Evolutionary conservation across 169 alveolate species (phyloP), one percentile per base, ranked within the genome.

Genomic region (Babesia ovis): DNA sequence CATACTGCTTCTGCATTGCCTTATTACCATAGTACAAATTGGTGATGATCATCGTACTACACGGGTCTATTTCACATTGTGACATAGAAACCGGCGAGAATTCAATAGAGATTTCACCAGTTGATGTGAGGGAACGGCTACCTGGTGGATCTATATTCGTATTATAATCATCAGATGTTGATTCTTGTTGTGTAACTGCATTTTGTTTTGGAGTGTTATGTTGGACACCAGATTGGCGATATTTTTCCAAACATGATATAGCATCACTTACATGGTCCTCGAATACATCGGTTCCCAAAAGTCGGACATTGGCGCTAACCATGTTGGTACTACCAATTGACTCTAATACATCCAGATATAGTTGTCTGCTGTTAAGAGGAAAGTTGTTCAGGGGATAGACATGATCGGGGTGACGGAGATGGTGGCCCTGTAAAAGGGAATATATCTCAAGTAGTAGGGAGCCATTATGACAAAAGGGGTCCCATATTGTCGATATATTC

Each of bases 401-500:
- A 20, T 66, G 54, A 4, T 50, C 66, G 4, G 34, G 31, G 20
- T 75, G 25, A 20, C 88, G 31, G 4, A 42, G 27, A 8, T 51
- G 66, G 31, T 43, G 67, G 34, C 76, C 84, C 32, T 32, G 14
- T 25, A 80, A 41, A 2, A 59, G 42, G 16, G 84, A 70, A 55
- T 43, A 31, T 16, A 80, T 35, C 77, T 80, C 88, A 53, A 80
- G n/a, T 27, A 80, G 69, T 57, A 80, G 39, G 46, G 77, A 1
- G 25, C 88, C 88, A 59, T 60, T 80, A 27, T 80, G 83, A 43
- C 88, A 80, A 29, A 80, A 66, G 14, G 88, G 88, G 51, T 80
- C 88, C 88, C 83, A 80, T 25, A 80, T 69, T 12, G 69, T 41
- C 23, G 54, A 3, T 16, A 71, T 80, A 16, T n/a, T 29, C 16